A percentile compares a stretch with the other conserved stretches of the same genome.
Evolutionary conservation across 306 rosid species (phyloP).

Genomic region (Pyrus communis): DNA sequence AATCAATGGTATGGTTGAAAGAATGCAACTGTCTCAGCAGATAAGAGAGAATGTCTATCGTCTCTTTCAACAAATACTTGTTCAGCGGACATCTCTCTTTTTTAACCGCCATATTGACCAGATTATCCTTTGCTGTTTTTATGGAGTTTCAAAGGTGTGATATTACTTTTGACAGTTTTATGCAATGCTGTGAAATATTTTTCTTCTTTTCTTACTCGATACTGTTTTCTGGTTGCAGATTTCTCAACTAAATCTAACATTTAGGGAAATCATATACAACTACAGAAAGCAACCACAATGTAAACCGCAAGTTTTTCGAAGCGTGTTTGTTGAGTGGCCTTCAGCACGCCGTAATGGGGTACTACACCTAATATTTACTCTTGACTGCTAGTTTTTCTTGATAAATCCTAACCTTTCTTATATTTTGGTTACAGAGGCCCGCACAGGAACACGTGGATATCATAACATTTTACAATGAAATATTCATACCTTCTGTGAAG

Average conservation of each 20-base stretch:
- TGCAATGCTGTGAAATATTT: conserved; percentile 3
- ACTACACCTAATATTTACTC: conserved; percentile 15
- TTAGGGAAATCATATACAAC: conserved; percentile 78
- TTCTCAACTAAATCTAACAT: conserved; percentile 78
- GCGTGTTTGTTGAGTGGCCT: conserved; percentile 84
- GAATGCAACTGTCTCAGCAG: conserved; percentile 81
- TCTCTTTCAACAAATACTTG: conserved; percentile 82
- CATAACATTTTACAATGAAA: conserved; percentile 79
- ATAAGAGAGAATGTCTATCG: conserved; percentile 83
- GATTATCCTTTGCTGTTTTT: conserved; percentile 89
- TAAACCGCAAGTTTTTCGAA: conserved; percentile 85
- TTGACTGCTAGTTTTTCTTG: not conserved
- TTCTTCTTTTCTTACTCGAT: conserved; percentile 11
- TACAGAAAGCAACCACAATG: conserved; percentile 94
- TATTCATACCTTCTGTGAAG: conserved; percentile 83
- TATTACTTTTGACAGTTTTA: conserved; percentile 9
- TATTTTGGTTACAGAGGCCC: conserved; percentile 50
- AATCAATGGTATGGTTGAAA: conserved; percentile 96
- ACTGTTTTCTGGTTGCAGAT: conserved; percentile 54
- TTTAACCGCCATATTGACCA: conserved; percentile 96
- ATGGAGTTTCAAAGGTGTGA: conserved; percentile 87
- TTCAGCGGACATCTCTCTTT: conserved; percentile 71
- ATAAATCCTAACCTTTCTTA: conserved; percentile 21
- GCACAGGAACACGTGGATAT: conserved; percentile 87
- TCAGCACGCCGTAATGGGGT: conserved; percentile 70